Conservation (phyloP, 129 eudicot species). For the Centella asiatica region DNA sequence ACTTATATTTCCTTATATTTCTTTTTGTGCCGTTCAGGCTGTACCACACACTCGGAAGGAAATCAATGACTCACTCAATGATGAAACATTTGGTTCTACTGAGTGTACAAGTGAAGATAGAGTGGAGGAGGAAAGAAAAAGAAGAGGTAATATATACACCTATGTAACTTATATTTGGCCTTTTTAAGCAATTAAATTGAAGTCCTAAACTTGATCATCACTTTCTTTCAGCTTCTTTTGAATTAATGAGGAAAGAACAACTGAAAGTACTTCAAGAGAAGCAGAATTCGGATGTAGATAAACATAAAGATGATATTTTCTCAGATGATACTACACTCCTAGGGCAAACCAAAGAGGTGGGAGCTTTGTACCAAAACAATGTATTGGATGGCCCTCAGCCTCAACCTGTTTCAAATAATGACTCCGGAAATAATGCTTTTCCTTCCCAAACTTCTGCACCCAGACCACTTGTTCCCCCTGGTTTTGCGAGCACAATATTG, state of each 20-base stretch:
- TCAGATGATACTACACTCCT: constrained; percentile 25
- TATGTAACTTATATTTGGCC: not conserved
- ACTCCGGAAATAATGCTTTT: constrained; percentile 42
- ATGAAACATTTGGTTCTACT: constrained; percentile 90
- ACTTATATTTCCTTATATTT: too few relatives aligned
- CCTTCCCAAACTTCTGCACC: constrained; percentile 45
- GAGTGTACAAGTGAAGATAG: constrained; percentile 76
- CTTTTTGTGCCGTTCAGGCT: constrained; percentile 50
- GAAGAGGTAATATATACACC: constrained; percentile 57
- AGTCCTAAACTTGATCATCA: constrained; percentile 8
- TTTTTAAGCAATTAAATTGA: too few relatives aligned
- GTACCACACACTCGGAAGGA: constrained; percentile 55
- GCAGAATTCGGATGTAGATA: constrained; percentile 49
- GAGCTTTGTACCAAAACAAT: constrained; percentile 16
- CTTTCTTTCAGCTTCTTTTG: constrained; percentile 71
- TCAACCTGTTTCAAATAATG: constrained; percentile 33
- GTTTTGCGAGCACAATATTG: constrained; percentile 49
- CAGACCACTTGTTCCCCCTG: constrained; percentile 94
- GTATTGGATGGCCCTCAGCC: constrained; percentile 28
- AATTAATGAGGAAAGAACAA: constrained; percentile 91
- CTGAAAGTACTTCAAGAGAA: constrained; percentile 83
- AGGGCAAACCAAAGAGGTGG: constrained; percentile 52
- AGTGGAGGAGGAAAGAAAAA: constrained; percentile 83
- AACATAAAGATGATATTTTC: constrained; percentile 35
- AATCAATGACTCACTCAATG: constrained; percentile 67